Base-by-base conservation (phyloP, 129 eudicot genomes). In the Mikania micrantha region DNA sequence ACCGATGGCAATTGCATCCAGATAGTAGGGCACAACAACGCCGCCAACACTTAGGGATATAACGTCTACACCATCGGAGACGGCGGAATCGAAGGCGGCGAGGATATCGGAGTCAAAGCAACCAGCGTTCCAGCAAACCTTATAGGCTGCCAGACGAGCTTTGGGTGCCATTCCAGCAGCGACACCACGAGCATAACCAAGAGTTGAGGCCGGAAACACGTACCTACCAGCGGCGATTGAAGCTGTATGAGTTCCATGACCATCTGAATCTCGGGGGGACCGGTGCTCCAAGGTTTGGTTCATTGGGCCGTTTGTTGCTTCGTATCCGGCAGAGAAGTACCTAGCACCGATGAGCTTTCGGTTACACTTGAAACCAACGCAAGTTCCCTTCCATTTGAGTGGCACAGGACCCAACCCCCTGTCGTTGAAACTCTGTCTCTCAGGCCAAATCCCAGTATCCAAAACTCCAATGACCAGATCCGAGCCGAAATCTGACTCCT, bases 111-210 rank as follows among this genome's bases (percentile, higher is more conserved):
- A 84, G 22, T 93, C 98, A 63, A 84, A 93, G 53, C 98, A 93
- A 0, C 95, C 96, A 2, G 90, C 76, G 20, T 24, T 74, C 98
- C 98, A 93, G 66, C 98, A 93, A 10, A 93, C 98, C 60, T 93
- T 93, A 40, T 93, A 93, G 6, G 87, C 95, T 2, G 98, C 95
- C 2, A 93, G 83, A 4, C 96, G 87, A 22, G 96, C 98, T 69
- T 88, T 88, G 0, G 98, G 98, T 1, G 98, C 98, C 95, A 88
- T 86, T 50, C 98, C 98, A 6, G 96, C 95, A 5, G 98, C 98
- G 1, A 88, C 82, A 29, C 98, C 98, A 32, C 85, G 86, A 3
- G 95, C 98, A 62, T 88, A 93, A 4, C 98, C 98, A 6, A 85
- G 80, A 1, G 90, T 85, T 0, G 95, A 81, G 0, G 98, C 98